Conservation (phyloP, 176 grass and related monocot genomes). For the Paspalum notatum region DNA sequence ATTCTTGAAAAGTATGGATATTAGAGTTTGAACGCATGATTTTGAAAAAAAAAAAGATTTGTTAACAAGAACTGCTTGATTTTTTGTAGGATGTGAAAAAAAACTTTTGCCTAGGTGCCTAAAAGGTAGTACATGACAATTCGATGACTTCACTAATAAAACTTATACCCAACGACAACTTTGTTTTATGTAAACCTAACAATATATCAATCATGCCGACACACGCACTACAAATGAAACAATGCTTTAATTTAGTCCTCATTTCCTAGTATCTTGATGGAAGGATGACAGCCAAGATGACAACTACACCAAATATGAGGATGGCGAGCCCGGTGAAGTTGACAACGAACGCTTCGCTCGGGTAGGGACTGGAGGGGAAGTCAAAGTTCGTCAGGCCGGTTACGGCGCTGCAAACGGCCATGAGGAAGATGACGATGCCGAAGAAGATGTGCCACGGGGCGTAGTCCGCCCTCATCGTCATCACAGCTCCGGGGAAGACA, state of each 20-base stretch:
- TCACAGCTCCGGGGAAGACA: constrained; percentile 40
- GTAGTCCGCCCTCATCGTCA: constrained; percentile 63
- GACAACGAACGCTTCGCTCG: constrained; percentile 32
- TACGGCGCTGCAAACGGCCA: constrained; percentile 48
- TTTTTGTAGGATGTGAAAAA: neutral
- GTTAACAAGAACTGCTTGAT: neutral
- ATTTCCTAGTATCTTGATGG: constrained; percentile 44
- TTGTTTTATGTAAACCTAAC: neutral
- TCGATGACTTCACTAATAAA: neutral
- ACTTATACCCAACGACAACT: neutral
- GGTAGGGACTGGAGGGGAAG: neutral
- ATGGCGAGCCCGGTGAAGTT: constrained; percentile 51
- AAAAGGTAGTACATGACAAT: neutral
- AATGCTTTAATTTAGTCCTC: neutral
- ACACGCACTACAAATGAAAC: neutral
- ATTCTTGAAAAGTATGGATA: too few relatives aligned
- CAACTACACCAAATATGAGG: constrained; percentile 40
- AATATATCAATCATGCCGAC: neutral
- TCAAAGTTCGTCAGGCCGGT: constrained; percentile 37
- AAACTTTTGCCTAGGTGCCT: neutral
- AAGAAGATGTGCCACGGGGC: constrained; percentile 65
- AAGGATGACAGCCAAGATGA: constrained; percentile 44
- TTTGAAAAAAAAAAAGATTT: too few relatives aligned
- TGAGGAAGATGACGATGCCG: constrained; percentile 56
- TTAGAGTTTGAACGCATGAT: too few relatives aligned